Evolutionary conservation across 768 basidiomycete species (phyloP).

Genomic region (Suillus tomentosus): DNA sequence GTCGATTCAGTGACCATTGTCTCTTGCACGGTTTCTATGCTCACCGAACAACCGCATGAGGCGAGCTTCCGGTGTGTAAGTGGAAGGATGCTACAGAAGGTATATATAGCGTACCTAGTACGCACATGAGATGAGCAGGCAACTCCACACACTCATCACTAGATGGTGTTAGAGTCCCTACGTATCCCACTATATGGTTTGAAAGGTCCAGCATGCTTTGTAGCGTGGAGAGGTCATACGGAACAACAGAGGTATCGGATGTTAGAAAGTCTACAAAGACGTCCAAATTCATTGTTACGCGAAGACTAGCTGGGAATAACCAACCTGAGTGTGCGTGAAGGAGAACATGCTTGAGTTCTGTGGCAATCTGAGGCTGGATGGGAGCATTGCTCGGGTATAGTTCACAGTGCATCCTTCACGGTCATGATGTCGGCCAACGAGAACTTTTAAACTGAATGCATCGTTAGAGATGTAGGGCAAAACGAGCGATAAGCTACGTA

Average conservation of each 20-base stretch:
- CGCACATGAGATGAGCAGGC: slow-evolving; percentile 15
- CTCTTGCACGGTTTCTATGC: background rate
- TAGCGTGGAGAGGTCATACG: slow-evolving; percentile 13
- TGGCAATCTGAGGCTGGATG: background rate
- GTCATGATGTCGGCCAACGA: background rate
- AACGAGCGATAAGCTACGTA: background rate
- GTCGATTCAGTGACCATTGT: slow-evolving; percentile 3
- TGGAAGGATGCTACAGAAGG: background rate
- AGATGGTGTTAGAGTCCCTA: background rate
- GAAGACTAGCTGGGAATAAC: background rate
- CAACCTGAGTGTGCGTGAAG: slow-evolving; percentile 8
- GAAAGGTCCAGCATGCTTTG: slow-evolving; percentile 10
- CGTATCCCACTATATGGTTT: slow-evolving; percentile 4
- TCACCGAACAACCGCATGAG: slow-evolving; percentile 14
- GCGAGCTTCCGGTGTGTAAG: slow-evolving; percentile 9
- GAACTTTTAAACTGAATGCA: background rate
- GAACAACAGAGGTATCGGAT: slow-evolving; percentile 8
- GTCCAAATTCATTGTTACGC: background rate
- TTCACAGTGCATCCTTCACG: slow-evolving; percentile 12
- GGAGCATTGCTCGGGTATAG: slow-evolving; percentile 7
- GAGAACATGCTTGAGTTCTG: slow-evolving; percentile 7
- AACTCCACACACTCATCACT: background rate
- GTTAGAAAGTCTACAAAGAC: slow-evolving; percentile 16
- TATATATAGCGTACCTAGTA: background rate
- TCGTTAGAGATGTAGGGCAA: background rate